Base-by-base conservation (phyloP, 108 stramenopile species). In the Cyclotella atomus region DNA sequence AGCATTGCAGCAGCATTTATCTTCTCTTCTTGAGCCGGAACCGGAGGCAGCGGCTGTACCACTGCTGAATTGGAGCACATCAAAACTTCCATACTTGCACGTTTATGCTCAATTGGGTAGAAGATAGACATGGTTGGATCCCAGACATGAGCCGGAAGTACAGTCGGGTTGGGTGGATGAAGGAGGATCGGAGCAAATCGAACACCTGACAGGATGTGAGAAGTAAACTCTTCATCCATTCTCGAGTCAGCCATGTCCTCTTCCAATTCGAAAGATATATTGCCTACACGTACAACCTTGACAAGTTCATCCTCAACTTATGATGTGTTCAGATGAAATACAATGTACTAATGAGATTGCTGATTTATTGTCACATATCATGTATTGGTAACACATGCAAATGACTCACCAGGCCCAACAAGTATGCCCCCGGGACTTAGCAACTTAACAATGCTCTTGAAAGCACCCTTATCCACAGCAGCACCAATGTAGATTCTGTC, bases 401-500 rank as follows among this genome's bases (percentile, higher is more conserved):
- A 15, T 16, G 32, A 66, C 87, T 72, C 63, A 91, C 88, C 91
- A 36, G 94, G 94, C 43, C 87, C 91, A 53, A 95, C 89, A 34
- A 95, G 83, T 65, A 95, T 86, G 19, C 94, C 94, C 12, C 90
- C 89, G 10, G 90, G 91, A 32, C 85, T 87, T 10, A 95, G 82
- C 34, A 95, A 67, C 30, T 86, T 80, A 52, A 82, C 80, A 54
- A 95, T 86, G 30, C 66, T 82, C 0, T 70, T 55, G 16, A 95
- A 65, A 21, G 81, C 70, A n/a, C 67, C 19, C 52, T 59, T 64
- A 29, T 88, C 82, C 50, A 92, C 76, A 7, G 94, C 79, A 23
- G 92, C 94, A 19, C 94, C 94, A 71, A 95, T 81, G 46, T 95
- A 95, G 43, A 95, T 95, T 8, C 94, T 88, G 77, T 95, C 94